These are phyloP conservation scores for Chalciporus sp. DNA, from an alignment of 1,284 basidiomycete genomes.

Conservation along the genomic window DNA sequence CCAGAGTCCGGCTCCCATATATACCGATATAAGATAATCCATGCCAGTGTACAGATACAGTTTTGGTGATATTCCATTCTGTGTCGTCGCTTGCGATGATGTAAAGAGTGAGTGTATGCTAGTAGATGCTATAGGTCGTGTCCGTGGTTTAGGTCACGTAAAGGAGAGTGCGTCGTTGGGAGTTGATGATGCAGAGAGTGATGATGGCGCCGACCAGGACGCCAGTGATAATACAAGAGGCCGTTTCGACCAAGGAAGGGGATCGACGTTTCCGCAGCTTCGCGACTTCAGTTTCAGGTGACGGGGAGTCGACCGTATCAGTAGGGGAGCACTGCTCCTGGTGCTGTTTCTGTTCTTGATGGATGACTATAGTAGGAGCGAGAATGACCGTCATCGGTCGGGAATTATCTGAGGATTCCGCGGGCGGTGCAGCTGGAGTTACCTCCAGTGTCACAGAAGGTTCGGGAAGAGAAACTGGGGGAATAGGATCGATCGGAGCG, in stretches of 20 bases:
- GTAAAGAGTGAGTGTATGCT: not conserved
- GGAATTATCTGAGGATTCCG: constrained; percentile 6
- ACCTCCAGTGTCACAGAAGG: constrained; percentile 8
- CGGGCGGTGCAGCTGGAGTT: not conserved
- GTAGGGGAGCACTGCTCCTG: constrained; percentile 14
- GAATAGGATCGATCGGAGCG: not conserved
- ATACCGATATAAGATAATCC: constrained; percentile 33
- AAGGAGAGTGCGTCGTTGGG: constrained; percentile 53
- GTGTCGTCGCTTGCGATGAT: not conserved
- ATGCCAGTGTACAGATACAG: constrained; percentile 19
- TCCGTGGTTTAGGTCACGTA: constrained; percentile 31
- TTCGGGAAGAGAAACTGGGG: constrained; percentile 1
- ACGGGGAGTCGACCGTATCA: constrained; percentile 11
- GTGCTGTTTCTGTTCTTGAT: constrained; percentile 22
- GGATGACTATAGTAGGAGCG: constrained; percentile 32
- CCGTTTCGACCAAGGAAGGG: constrained; percentile 42
- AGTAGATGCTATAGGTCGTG: not conserved
- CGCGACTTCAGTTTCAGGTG: constrained; percentile 6
- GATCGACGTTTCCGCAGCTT: constrained; percentile 25
- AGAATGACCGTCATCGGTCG: constrained; percentile 19
- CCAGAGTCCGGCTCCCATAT: constrained; percentile 23
- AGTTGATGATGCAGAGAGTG: constrained; percentile 49
- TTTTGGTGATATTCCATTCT: constrained; percentile 1
- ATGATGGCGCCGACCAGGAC: constrained; percentile 58
- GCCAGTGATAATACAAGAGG: constrained; percentile 55